Evolutionary conservation across 768 basidiomycete species (phyloP), one percentile per base, ranked within the genome.

Genomic region (Cystobasidium ongulense): DNA sequence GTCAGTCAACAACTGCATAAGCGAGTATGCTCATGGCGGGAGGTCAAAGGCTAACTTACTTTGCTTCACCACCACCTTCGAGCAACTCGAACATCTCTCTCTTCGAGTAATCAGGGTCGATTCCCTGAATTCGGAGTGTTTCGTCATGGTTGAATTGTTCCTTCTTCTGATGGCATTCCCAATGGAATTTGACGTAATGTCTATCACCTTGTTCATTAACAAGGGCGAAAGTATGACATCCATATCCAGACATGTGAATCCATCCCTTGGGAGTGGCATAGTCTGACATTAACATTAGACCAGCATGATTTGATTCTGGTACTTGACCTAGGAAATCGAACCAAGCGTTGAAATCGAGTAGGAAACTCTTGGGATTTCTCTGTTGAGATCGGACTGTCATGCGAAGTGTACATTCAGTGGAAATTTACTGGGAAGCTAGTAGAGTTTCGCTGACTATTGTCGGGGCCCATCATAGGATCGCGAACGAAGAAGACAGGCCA

Each of bases 401-500:
- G n/a, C 21, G 13, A 54, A 31, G 31, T 10, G 15, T 13, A 11
- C 57, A 59, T 11, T 25, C 57, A n/a, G 25, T 11, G 11, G 13
- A 13, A n/a, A 25, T 39, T 8, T 10, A 13, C 25, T 64, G 63
- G 18, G n/a, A 13, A 33, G 57, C 57, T 13, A 46, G n/a, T 46
- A 11, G 57, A n/a, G n/a, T n/a, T n/a, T n/a, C 59, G 25, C 63
- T n/a, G 23, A 64, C 63, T 67, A 31, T 67, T 67, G 29, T 67
- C 65, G 31, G 65, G 65, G 18, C 65, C 68, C 75, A 92, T 88
- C 82, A 89, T 86, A 13, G 90, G 87, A 81, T 94, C 88, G 78
- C 89, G 88, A 64, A 92, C 87, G 82, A 90, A 88, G 83, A 91
- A 90, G 25, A 92, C 86, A 8, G 91, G 89, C 39, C 90, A 87